Conservation (phyloP, 2,329 filamentous ascomycete genomes). For the Phialophora macrospora region DNA sequence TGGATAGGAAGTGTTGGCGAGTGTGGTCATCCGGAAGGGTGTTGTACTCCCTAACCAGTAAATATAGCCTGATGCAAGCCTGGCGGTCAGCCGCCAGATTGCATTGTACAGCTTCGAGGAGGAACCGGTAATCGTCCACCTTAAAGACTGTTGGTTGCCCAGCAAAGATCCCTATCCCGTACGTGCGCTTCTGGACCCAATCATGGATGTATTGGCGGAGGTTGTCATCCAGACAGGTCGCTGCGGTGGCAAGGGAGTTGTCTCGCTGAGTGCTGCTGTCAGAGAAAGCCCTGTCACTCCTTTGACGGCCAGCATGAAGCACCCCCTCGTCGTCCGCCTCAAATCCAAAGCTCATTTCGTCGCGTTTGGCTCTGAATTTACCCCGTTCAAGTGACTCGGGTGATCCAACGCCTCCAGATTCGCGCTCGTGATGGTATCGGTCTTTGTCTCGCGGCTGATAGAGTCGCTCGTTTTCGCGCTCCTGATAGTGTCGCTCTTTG, state of each 20-base stretch:
- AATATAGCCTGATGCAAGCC: constrained; percentile 14
- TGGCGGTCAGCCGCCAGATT: background rate
- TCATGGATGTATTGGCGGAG: background rate
- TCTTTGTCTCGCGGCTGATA: background rate
- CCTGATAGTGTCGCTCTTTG: too few relatives aligned
- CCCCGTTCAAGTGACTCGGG: background rate
- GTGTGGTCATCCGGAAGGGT: background rate
- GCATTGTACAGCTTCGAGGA: constrained; percentile 18
- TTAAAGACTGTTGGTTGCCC: background rate
- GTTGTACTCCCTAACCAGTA: constrained; percentile 4
- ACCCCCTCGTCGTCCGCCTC: background rate
- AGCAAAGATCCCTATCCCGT: background rate
- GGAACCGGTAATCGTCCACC: constrained; percentile 13
- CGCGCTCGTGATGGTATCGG: background rate
- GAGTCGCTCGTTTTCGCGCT: background rate
- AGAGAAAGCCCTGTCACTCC: background rate
- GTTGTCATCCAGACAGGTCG: background rate
- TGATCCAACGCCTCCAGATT: background rate
- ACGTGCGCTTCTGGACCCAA: background rate
- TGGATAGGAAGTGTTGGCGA: background rate
- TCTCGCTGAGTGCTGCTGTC: background rate
- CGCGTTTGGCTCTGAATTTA: background rate
- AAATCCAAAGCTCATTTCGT: background rate
- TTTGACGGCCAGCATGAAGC: background rate
- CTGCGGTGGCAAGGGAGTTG: background rate